Evolutionary conservation across 2,329 filamentous ascomycete genomes (phyloP), one percentile per base, ranked within the genome.

Genomic region (Neurospora crassa): DNA sequence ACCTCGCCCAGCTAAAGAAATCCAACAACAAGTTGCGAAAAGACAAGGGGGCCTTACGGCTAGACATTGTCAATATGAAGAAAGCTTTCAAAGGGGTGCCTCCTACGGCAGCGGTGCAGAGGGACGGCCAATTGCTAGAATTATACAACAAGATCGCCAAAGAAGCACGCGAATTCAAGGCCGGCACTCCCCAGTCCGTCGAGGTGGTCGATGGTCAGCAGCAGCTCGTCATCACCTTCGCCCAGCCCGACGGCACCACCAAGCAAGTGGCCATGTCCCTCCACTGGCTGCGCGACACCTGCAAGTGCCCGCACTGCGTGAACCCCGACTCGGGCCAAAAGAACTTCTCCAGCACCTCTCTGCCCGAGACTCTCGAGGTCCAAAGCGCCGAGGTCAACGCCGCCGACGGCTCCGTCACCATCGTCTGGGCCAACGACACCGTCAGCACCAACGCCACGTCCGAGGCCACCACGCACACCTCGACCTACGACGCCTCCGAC

Each of bases 291-390:
- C 87, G 88, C 37, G 88, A 90, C 74, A 79, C 81, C 24, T 90
- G 88, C 75, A 78, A 80, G 43, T 90, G 88, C 75, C 71, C 78
- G 0, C 75, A 75, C 12, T 90, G 88, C 77, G 82, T 86, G 69
- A 86, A 89, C 73, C 80, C 82, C 0, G 82, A 86, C n/a, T 89
- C 88, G 1, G 87, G 87, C 67, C 88, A 90, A 73, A 88, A 89
- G 78, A 86, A 80, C 72, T 86, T 84, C 75, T 80, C 81, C 1
- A 83, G 82, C 4, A 79, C 79, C 40, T 81, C 84, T 41, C 79
- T 86, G 5, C 79, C 80, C 6, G 34, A 73, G 1, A 68, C 76
- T 12, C 80, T 84, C 40, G 68, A 73, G 14, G 77, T 84, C 24
- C 72, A 75, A 4, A 40, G 73, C 1, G 80, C 82, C 40, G 73